phyloP scores from a whole-genome alignment of 805 yeast species.

The Jamesozyma gamospora region DNA sequence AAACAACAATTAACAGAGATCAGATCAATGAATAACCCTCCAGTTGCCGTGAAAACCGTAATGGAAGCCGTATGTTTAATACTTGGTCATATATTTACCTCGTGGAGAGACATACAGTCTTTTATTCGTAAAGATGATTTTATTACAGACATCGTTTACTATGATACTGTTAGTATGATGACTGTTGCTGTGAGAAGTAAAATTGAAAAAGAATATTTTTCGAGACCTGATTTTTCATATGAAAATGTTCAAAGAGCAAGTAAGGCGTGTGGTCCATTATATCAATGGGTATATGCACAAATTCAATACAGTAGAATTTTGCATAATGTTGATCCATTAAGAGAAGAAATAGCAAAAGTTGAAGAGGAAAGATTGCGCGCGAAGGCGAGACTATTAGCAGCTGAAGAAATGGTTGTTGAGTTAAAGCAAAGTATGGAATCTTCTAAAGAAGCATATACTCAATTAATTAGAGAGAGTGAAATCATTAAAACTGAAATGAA shows the following conservation, averaged over 20 bases:
- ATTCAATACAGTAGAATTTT: constrained; percentile 63
- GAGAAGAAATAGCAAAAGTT: constrained; percentile 49
- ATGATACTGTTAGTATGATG: constrained; percentile 52
- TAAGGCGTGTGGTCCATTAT: constrained; percentile 87
- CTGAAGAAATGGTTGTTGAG: constrained; percentile 73
- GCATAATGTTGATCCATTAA: constrained; percentile 63
- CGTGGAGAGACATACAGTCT: constrained; percentile 78
- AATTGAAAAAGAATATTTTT: constrained; percentile 53
- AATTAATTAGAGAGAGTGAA: constrained; percentile 70
- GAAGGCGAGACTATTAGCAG: constrained; percentile 59
- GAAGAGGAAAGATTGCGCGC: constrained; percentile 55
- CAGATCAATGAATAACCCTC: constrained; percentile 84
- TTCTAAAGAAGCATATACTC: constrained; percentile 61
- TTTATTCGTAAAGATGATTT: constrained; percentile 82
- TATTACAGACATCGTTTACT: constrained; percentile 69
- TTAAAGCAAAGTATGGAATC: constrained; percentile 56
- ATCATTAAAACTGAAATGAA: constrained; percentile 61
- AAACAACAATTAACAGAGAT: constrained; percentile 87
- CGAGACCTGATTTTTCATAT: constrained; percentile 53
- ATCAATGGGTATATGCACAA: constrained; percentile 87
- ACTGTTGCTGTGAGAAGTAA: constrained; percentile 40
- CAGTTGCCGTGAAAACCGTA: constrained; percentile 73
- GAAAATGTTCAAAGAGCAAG: constrained; percentile 80
- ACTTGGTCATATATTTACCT: constrained; percentile 54
- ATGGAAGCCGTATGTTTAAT: constrained; percentile 80